Percentiles rank a stretch among this genome's conserved stretches.
Evolutionary conservation across 2,329 filamentous ascomycete species (phyloP).

Genomic region (Clathrospora elynae): DNA sequence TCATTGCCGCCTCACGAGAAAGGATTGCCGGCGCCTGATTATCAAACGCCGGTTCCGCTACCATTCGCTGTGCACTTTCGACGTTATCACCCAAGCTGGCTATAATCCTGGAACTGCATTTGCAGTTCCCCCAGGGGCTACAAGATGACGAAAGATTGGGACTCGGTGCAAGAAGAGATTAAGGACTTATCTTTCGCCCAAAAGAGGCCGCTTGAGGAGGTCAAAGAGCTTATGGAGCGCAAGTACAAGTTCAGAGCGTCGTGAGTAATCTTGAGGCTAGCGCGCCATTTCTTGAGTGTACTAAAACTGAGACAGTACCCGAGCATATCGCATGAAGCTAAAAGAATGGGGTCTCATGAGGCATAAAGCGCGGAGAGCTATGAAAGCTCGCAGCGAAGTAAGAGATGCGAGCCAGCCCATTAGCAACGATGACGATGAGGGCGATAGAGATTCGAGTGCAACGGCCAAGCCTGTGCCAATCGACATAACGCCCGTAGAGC

Average conservation of each 20-base stretch:
- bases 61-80: not conserved
- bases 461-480: constrained; percentile 8
- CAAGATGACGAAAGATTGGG: constrained; percentile 44
- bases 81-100: too few species aligned
- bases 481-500: not conserved
- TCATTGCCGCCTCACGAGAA: too few species aligned
- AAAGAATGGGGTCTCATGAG: constrained; percentile 45
- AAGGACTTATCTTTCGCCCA: constrained; percentile 41
- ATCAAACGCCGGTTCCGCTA: too few species aligned
- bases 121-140: not conserved
- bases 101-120: not conserved
- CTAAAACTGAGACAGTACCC: constrained; percentile 29
- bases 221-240: constrained; percentile 42
- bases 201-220: constrained; percentile 42
- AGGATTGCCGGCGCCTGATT: too few species aligned
- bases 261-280: constrained; percentile 25
- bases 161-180: constrained; percentile 37
- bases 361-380: constrained; percentile 20
- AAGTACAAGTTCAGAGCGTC: constrained; percentile 43
- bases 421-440: constrained; percentile 7
- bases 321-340: constrained; percentile 46
- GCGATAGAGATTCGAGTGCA: constrained; percentile 11
- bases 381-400: constrained; percentile 5
- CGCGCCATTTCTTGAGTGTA: not conserved
- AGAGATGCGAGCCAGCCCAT: constrained; percentile 1